Evolutionary conservation across 495 filamentous ascomycete genomes (phyloP), one percentile per base, ranked within the genome.

Genomic region (Penicillium salamii): DNA sequence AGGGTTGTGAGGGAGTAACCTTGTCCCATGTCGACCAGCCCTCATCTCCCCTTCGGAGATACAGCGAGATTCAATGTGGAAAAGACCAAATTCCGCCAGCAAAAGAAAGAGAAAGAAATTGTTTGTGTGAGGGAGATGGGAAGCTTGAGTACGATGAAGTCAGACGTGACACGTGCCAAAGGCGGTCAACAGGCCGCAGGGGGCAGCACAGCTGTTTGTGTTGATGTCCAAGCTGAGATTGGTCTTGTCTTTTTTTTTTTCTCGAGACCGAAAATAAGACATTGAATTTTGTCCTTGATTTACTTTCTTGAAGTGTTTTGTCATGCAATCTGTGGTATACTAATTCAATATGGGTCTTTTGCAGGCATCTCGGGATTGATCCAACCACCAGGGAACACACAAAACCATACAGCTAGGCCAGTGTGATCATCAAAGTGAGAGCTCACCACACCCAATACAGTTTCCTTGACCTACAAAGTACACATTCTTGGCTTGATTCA

Each of bases 1-100:
- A 95, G 85, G 50, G 91, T 88, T 20, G 89, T 86, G 48, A 95
- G 79, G 54, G 95, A 97, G 70, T 95, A 97, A 61, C 88, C 90
- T 78, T 99, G 95, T 49, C 95, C 95, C 95, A 99, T 99, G 64
- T 58, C 42, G 55, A 52, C 54, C 44, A 51, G 28, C 46, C 63
- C 54, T 69, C 69, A 74, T 74, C 55, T 67, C 71, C 66, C 33
- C 44, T 34, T 48, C 50, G 45, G 9, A 42, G n/a, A 44, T 9
- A 9, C 13, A 33, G 38, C 19, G 26, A 48, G 34, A 41, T 34
- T 42, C 38, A 34, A 17, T n/a, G 3, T 26, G n/a, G n/a, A n/a
- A n/a, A 26, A 26, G 37, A 40, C 20, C 18, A 15, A 31, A 12
- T n/a, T n/a, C n/a, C n/a, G n/a, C n/a, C n/a, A n/a, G 8, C 23